These are phyloP conservation scores for Jackrogersella minutella DNA, from an alignment of 495 filamentous ascomycete genomes.

Conservation along the genomic window DNA sequence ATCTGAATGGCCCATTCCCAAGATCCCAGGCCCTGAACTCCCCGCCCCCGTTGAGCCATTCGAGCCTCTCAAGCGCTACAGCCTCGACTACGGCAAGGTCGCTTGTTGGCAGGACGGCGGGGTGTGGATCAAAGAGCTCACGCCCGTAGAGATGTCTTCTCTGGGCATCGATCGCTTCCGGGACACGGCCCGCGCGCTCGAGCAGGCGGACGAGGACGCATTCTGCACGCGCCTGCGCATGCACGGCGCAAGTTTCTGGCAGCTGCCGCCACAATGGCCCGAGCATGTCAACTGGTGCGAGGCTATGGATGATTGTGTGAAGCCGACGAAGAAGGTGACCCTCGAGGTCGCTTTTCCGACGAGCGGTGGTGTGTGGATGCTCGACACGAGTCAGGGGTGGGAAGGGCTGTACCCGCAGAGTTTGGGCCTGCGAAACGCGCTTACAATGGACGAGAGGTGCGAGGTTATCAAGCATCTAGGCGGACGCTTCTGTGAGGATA, in stretches of 20 bases:
- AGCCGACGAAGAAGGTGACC: conserved; percentile 4
- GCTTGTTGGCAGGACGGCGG: conserved; percentile 4
- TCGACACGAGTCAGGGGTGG: not conserved
- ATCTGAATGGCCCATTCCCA: not conserved
- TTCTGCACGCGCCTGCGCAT: conserved; percentile 5
- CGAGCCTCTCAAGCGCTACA: conserved; percentile 7
- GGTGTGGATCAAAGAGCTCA: conserved; percentile 1
- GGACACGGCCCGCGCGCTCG: conserved; percentile 2
- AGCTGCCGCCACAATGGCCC: conserved; percentile 6
- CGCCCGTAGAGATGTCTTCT: conserved; percentile 3
- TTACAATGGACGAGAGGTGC: conserved; percentile 4
- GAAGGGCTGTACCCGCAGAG: not conserved
- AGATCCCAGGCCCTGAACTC: conserved; percentile 3
- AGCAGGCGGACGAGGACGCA: conserved; percentile 6
- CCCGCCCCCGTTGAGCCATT: conserved; percentile 2
- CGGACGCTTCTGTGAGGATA: conserved; percentile 5
- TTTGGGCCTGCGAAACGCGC: conserved; percentile 4
- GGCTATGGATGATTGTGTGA: not conserved
- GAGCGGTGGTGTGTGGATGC: conserved; percentile 9
- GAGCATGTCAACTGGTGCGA: conserved; percentile 6
- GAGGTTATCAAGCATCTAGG: conserved; percentile 2
- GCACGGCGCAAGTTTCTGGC: conserved; percentile 2
- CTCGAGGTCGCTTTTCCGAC: not conserved
- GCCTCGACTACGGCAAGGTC: conserved; percentile 6
- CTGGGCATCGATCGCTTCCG: not conserved